Percentiles rank a stretch among this genome's conserved stretches.
These are phyloP conservation scores for Solanum pinnatisectum DNA, from an alignment of 257 asterid genomes.

Conservation along the genomic window DNA sequence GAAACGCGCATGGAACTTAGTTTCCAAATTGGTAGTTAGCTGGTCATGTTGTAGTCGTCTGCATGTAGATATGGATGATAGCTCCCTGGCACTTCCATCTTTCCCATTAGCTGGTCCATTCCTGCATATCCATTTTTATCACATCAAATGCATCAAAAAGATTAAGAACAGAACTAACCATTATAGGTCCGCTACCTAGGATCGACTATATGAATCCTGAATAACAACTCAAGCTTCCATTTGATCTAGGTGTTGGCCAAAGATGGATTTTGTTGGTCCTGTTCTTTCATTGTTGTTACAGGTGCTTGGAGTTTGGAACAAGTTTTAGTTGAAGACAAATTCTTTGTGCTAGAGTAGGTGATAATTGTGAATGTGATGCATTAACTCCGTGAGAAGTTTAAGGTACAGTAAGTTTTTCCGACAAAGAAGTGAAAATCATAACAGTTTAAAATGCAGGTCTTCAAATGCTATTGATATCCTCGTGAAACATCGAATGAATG, in stretches of 20 bases:
- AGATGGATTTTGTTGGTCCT: neutral
- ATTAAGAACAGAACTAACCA: neutral
- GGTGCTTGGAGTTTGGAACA: neutral
- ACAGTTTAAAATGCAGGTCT: neutral
- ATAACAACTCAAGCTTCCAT: neutral
- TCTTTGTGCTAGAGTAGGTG: neutral
- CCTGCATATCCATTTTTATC: constrained; percentile 20
- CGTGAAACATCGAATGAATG: neutral
- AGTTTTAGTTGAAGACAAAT: neutral
- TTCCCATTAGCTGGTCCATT: constrained; percentile 42
- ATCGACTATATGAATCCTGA: neutral
- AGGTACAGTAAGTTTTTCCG: neutral
- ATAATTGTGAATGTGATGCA: neutral
- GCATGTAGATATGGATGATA: constrained; percentile 39
- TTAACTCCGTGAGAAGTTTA: neutral
- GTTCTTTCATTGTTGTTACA: neutral
- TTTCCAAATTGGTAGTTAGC: constrained; percentile 9
- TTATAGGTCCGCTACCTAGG: neutral
- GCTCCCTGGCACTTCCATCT: constrained; percentile 43
- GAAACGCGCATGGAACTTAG: neutral
- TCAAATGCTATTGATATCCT: neutral
- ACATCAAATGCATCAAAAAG: neutral
- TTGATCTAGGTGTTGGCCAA: neutral
- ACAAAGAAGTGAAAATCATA: neutral
- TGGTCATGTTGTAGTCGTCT: constrained; percentile 43